Percentiles rank a stretch among this genome's conserved stretches.
phyloP scores from a whole-genome alignment of 164 flowering plant genomes.

The Magnolia kwangsiensis region DNA sequence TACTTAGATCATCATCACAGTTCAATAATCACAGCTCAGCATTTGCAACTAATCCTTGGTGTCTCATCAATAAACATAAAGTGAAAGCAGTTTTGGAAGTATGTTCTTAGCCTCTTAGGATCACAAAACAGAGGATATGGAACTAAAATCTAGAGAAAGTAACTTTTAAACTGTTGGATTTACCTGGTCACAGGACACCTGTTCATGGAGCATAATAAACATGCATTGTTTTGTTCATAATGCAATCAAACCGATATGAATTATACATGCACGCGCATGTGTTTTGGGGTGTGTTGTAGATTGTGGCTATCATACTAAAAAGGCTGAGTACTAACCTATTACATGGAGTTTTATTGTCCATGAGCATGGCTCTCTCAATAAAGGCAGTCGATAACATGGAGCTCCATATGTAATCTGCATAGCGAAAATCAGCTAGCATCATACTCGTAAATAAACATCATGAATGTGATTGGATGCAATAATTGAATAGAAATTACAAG shows the following conservation, averaged over 20 bases:
- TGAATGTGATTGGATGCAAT: not conserved
- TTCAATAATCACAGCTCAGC: no score
- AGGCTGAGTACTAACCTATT: conserved; percentile 45
- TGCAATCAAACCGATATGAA: no score
- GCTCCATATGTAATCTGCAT: conserved; percentile 85
- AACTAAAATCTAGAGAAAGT: not conserved
- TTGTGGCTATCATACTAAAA: not conserved
- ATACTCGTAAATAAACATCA: not conserved
- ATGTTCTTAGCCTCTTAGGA: no score
- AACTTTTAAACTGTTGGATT: not conserved
- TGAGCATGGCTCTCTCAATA: conserved; percentile 45
- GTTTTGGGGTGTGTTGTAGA: not conserved
- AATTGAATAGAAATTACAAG: not conserved
- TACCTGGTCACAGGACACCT: not conserved
- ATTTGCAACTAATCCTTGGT: no score
- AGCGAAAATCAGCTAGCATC: not conserved
- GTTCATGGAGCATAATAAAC: no score
- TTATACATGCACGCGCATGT: not conserved
- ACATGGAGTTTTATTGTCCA: conserved; percentile 81
- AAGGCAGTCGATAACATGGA: conserved; percentile 54
- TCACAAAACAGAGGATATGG: no score
- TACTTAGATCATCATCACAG: no score
- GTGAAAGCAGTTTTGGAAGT: no score
- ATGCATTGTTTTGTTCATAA: no score
- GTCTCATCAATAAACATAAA: no score